A percentile compares a stretch with the other conserved stretches of the same genome.
These are phyloP conservation scores for Pleurotus cornucopiae DNA, from an alignment of 768 basidiomycete species.

Conservation along the genomic window DNA sequence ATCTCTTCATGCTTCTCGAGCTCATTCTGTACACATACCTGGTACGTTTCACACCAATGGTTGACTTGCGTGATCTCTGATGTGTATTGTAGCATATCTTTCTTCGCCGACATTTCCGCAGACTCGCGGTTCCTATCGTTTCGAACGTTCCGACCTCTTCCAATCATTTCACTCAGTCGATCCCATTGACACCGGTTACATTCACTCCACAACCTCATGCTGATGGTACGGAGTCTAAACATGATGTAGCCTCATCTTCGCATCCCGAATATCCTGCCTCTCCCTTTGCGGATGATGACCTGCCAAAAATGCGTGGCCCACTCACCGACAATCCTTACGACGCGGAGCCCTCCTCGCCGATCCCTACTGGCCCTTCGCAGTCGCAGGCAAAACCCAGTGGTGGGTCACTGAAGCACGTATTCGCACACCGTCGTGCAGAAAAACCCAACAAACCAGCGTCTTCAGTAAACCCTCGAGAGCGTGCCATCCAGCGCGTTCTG, in stretches of 20 bases:
- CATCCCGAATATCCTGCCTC: neutral
- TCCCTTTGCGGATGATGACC: neutral
- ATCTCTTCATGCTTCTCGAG: constrained; percentile 13
- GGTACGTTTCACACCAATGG: neutral
- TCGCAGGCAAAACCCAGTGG: neutral
- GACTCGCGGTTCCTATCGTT: constrained; percentile 2
- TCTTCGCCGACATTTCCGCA: constrained; percentile 3
- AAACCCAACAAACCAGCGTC: neutral
- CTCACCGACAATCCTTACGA: neutral
- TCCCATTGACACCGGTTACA: neutral
- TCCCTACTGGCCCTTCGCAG: neutral
- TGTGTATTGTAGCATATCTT: neutral
- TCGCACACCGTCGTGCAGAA: neutral
- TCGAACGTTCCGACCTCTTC: constrained; percentile 3
- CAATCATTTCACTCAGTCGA: neutral
- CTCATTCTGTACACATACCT: constrained; percentile 20
- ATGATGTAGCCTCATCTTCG: neutral
- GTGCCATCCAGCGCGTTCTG: constrained; percentile 7
- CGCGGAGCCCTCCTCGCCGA: neutral
- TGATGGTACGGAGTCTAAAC: neutral
- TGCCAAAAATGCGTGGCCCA: neutral
- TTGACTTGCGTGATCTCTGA: neutral
- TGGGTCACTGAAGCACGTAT: neutral
- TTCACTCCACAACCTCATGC: neutral
- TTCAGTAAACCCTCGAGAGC: neutral